These are phyloP conservation scores for Trichoderma citrinoviride DNA, from an alignment of 2,329 filamentous ascomycete species.

Conservation along the genomic window DNA sequence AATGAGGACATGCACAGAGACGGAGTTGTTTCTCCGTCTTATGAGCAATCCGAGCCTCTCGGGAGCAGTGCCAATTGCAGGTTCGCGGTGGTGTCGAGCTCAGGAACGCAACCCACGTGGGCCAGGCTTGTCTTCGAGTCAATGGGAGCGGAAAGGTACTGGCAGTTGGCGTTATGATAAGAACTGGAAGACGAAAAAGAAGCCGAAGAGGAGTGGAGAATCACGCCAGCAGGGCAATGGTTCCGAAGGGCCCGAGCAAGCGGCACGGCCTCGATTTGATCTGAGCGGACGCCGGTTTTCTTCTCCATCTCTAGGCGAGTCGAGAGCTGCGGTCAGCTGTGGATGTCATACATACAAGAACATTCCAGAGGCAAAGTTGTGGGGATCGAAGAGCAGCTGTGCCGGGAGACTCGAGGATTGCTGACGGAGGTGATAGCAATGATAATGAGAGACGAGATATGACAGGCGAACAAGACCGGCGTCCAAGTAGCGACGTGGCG, in stretches of 20 bases:
- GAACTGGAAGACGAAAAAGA: neutral
- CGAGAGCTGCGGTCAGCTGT: neutral
- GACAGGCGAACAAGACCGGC: no score
- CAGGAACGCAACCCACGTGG: conserved; percentile 7
- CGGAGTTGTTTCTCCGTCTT: conserved; percentile 8
- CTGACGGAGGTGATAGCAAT: neutral
- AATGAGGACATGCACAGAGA: conserved; percentile 5
- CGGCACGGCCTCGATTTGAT: conserved; percentile 16
- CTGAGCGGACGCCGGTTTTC: conserved; percentile 9
- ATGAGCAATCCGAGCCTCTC: neutral
- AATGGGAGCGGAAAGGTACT: neutral
- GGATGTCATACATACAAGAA: neutral
- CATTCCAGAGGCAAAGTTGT: conserved; percentile 21
- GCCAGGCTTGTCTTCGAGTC: conserved; percentile 3
- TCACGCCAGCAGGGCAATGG: neutral
- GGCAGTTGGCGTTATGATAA: neutral
- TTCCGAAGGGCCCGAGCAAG: conserved; percentile 19
- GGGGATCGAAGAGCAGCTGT: neutral
- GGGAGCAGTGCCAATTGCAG: neutral
- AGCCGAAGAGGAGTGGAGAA: no score
- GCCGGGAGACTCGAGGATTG: neutral
- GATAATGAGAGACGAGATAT: no score
- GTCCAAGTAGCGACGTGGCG: neutral
- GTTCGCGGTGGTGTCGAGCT: neutral
- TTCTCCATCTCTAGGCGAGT: conserved; percentile 13